phyloP scores from a whole-genome alignment of 352 stramenopile species.

The Lagenidium giganteum region DNA sequence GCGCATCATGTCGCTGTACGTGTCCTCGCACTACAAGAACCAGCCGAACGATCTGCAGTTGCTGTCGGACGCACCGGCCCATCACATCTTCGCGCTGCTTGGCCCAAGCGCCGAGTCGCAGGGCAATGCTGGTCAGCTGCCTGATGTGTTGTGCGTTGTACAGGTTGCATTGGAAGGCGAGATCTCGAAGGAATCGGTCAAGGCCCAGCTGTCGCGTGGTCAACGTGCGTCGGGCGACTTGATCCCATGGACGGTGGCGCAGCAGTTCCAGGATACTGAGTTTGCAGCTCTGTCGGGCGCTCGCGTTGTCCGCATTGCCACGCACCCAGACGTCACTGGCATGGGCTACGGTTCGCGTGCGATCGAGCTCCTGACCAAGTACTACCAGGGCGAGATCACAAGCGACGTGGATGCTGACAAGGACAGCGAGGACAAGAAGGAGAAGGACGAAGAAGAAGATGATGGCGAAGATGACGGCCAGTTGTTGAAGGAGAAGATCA shows the following conservation, averaged over 20 bases:
- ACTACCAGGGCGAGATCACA: conserved; percentile 97
- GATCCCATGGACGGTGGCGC: conserved; percentile 98
- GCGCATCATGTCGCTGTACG: conserved; percentile 95
- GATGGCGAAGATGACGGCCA: conserved; percentile 44
- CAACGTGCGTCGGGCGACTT: conserved; percentile 97
- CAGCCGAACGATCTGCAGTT: conserved; percentile 99
- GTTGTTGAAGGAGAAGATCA: conserved; percentile 87
- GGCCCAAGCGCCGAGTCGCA: conserved; percentile 90
- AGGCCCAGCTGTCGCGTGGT: conserved; percentile 93
- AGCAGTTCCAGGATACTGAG: conserved; percentile 99
- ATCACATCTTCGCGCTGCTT: conserved; percentile 98
- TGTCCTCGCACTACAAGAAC: conserved; percentile 99
- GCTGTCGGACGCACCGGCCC: conserved; percentile 96
- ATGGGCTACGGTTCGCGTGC: conserved; percentile 98
- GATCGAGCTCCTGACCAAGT: conserved; percentile 94
- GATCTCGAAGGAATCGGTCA: conserved; percentile 95
- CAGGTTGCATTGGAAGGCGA: conserved; percentile 97
- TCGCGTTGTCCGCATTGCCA: conserved; percentile 97
- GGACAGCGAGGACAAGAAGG: conserved; percentile 24
- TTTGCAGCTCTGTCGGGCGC: conserved; percentile 97
- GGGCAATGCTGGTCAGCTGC: conserved; percentile 88
- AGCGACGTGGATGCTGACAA: conserved; percentile 29
- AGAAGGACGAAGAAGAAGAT: conserved; percentile 32
- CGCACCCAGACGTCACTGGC: conserved; percentile 93
- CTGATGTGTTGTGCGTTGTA: conserved; percentile 98